Conservation (phyloP, 805 yeast species). For the Starmerella bombicola region DNA sequence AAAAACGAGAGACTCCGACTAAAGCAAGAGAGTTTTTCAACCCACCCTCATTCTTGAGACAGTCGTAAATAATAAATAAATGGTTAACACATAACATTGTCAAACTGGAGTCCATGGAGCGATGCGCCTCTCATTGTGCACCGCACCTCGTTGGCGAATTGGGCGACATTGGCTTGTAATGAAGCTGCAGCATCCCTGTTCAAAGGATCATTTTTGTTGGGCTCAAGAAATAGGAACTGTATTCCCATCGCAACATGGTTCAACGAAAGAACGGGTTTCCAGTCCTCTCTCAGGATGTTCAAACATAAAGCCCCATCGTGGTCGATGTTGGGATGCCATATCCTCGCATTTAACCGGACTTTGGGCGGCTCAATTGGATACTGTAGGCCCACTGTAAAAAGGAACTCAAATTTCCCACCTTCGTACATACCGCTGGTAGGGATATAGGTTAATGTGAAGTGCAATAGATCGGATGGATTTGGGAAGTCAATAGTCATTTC, state of each 20-base stretch:
- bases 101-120: conserved; percentile 48
- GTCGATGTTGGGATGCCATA: conserved; percentile 92
- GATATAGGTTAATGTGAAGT: conserved; percentile 42
- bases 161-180: conserved; percentile 31
- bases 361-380: conserved; percentile 92
- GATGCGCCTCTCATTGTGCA: conserved; percentile 61
- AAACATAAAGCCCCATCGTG: conserved; percentile 81
- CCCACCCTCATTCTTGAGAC: conserved; percentile 14
- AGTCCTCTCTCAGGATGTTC: conserved; percentile 83
- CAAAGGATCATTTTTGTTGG: conserved; percentile 83
- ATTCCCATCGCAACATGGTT: conserved; percentile 75
- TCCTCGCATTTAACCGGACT: conserved; percentile 54
- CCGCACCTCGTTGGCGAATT: conserved; percentile 46
- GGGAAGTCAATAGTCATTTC: conserved; percentile 43
- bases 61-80: background rate
- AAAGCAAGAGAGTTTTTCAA: conserved; percentile 17
- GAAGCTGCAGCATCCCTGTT: conserved; percentile 78
- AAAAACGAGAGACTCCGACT: background rate
- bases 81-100: conserved; percentile 36
- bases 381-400: conserved; percentile 50
- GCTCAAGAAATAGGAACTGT: conserved; percentile 74
- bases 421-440: conserved; percentile 67
- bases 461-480: conserved; percentile 46
- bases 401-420: conserved; percentile 58
- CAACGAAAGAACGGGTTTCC: conserved; percentile 85